Percentiles rank a stretch among this genome's conserved stretches.
These are phyloP conservation scores for Asterochloris erici DNA, from an alignment of 139 green algal genomes.

Conservation along the genomic window DNA sequence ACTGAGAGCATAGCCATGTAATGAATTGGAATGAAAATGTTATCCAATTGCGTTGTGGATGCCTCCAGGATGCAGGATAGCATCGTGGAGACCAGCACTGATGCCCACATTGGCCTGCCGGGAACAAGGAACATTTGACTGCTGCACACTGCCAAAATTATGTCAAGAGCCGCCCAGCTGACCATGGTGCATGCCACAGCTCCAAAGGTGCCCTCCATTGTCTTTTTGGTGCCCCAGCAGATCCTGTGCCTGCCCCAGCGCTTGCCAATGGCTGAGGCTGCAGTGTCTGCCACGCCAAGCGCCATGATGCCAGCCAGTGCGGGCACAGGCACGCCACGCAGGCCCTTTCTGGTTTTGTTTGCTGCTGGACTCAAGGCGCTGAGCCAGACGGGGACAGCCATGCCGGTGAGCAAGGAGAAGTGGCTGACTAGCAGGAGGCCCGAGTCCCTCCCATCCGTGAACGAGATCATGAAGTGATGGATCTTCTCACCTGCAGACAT, in stretches of 20 bases:
- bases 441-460: constrained; percentile 65
- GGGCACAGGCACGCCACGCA: neutral
- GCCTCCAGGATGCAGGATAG: constrained; percentile 68
- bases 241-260: constrained; percentile 21
- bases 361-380: neutral
- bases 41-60: constrained; percentile 76
- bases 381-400: constrained; percentile 59
- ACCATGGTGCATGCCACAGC: constrained; percentile 43
- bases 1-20: constrained; percentile 43
- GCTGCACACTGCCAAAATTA: neutral
- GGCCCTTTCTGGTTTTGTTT: neutral
- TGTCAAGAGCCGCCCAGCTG: constrained; percentile 37
- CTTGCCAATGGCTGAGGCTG: constrained; percentile 19
- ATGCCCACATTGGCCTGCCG: constrained; percentile 16
- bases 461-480: constrained; percentile 60
- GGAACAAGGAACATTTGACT: neutral
- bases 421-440: constrained; percentile 66
- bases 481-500: constrained; percentile 26
- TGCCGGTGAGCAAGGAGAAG: constrained; percentile 73
- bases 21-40: constrained; percentile 69
- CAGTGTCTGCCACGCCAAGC: constrained; percentile 54
- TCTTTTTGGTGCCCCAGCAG: constrained; percentile 55
- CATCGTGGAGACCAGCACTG: constrained; percentile 35
- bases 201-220: constrained; percentile 63
- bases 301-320: constrained; percentile 57